These are phyloP conservation scores for Tephrocybe sp. DNA, from an alignment of 768 basidiomycete genomes.

Conservation along the genomic window DNA sequence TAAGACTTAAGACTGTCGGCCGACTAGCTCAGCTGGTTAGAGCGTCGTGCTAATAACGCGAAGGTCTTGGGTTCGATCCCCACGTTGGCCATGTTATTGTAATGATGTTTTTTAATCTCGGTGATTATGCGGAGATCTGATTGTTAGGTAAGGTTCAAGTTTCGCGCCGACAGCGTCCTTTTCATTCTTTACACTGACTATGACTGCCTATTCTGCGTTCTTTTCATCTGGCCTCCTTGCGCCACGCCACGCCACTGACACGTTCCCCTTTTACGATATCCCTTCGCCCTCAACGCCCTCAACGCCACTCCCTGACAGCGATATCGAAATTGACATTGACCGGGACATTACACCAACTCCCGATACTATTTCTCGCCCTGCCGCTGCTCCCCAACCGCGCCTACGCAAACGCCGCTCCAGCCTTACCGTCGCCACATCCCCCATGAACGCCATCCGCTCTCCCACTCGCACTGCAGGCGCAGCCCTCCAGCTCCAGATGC, in stretches of 20 bases:
- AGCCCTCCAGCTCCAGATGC: conserved; percentile 51
- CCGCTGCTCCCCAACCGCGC: conserved; percentile 28
- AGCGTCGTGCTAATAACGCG: conserved; percentile 82
- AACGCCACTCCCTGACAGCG: conserved; percentile 31
- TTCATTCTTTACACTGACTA: conserved; percentile 11
- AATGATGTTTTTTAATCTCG: not conserved
- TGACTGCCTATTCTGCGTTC: conserved; percentile 60
- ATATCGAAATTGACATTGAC: conserved; percentile 31
- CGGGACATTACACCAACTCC: conserved; percentile 24
- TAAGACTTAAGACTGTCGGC: too few species aligned
- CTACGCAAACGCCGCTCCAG: conserved; percentile 66
- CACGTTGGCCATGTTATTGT: conserved; percentile 46
- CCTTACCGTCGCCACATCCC: conserved; percentile 51
- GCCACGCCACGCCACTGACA: conserved; percentile 26
- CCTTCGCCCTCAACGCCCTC: conserved; percentile 22
- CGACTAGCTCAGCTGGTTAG: conserved; percentile 87
- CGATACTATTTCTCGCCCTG: conserved; percentile 10
- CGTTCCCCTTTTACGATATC: conserved; percentile 12
- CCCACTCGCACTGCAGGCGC: conserved; percentile 50
- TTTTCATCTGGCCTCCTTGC: conserved; percentile 74
- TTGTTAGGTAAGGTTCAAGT: conserved; percentile 14
- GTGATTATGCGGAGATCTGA: not conserved
- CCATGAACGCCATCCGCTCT: conserved; percentile 59
- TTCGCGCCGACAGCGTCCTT: not conserved
- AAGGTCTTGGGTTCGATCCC: conserved; percentile 72